A percentile compares a stretch with the other conserved stretches of the same genome.
Conservation (phyloP, 352 stramenopile species). For the Pythium sukuiense region DNA sequence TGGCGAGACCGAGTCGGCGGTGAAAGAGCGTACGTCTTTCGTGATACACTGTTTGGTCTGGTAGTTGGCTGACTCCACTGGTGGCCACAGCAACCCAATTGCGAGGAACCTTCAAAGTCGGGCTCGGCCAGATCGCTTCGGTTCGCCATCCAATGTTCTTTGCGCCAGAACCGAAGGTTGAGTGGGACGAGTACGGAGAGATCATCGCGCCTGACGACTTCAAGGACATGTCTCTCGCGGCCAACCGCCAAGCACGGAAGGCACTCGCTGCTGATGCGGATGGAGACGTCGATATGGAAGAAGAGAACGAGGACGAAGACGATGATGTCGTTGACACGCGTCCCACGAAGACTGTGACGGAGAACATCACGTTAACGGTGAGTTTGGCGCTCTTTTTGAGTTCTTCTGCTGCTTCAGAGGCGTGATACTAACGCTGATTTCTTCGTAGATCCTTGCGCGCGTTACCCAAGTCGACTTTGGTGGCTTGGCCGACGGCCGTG, state of each 20-base stretch:
- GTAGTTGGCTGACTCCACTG: too few relatives aligned
- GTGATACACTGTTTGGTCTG: too few relatives aligned
- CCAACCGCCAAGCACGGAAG: conserved; percentile 61
- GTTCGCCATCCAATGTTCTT: conserved; percentile 90
- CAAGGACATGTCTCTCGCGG: conserved; percentile 67
- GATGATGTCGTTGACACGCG: conserved; percentile 54
- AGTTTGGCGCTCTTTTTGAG: not conserved
- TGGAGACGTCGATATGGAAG: conserved; percentile 71
- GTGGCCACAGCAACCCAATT: conserved; percentile 53
- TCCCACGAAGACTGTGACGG: conserved; percentile 81
- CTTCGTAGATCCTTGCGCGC: conserved; percentile 60
- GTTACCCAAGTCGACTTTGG: conserved; percentile 86
- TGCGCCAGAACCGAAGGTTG: conserved; percentile 79
- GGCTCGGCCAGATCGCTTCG: conserved; percentile 79
- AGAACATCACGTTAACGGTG: conserved; percentile 63
- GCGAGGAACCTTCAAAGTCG: conserved; percentile 84
- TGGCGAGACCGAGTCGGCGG: conserved; percentile 27
- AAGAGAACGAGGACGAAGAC: conserved; percentile 50
- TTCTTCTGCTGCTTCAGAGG: not conserved
- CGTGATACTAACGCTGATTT: not conserved
- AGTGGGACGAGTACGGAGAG: conserved; percentile 90
- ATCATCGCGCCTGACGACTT: conserved; percentile 85
- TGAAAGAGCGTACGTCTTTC: conserved; percentile 53
- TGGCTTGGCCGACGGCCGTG: conserved; percentile 76
- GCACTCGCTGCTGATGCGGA: conserved; percentile 64